Conservation (phyloP, 2,329 filamentous ascomycete genomes). For the Knufia fluminis region DNA sequence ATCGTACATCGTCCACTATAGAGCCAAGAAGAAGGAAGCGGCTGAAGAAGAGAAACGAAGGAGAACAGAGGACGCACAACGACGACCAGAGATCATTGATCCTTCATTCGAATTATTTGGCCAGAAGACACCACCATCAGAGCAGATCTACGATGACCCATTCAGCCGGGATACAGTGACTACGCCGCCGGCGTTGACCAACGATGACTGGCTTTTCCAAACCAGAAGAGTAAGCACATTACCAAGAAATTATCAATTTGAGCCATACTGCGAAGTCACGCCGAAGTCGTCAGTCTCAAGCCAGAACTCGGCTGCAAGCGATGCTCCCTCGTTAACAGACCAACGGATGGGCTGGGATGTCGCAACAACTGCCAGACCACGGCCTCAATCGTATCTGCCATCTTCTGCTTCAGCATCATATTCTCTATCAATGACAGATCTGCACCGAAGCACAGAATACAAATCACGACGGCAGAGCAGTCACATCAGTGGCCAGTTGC, state of each 20-base stretch:
- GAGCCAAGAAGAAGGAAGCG: constrained; percentile 7
- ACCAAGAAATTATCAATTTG: not conserved
- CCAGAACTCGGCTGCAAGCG: constrained; percentile 2
- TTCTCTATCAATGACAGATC: constrained; percentile 1
- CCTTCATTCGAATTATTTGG: constrained; percentile 5
- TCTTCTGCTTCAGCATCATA: constrained; percentile 4
- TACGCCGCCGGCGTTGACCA: not conserved
- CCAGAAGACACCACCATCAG: not conserved
- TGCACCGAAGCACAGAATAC: not conserved
- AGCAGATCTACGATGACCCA: not conserved
- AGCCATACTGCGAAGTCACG: constrained; percentile 6
- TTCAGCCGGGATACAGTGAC: not conserved
- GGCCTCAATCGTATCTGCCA: constrained; percentile 4
- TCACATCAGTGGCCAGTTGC: not conserved
- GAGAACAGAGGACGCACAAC: not conserved
- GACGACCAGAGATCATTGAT: constrained; percentile 6
- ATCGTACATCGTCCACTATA: constrained; percentile 1
- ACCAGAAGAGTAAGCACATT: not conserved
- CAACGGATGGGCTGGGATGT: constrained; percentile 1
- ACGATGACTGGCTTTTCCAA: constrained; percentile 7
- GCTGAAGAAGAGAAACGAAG: constrained; percentile 1
- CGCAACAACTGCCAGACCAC: not conserved
- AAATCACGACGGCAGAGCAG: not conserved
- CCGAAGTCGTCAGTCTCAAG: constrained; percentile 8
- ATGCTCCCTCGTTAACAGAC: not conserved